Base-by-base conservation (phyloP, 345 rosid species). In the Lumnitzera littorea region DNA sequence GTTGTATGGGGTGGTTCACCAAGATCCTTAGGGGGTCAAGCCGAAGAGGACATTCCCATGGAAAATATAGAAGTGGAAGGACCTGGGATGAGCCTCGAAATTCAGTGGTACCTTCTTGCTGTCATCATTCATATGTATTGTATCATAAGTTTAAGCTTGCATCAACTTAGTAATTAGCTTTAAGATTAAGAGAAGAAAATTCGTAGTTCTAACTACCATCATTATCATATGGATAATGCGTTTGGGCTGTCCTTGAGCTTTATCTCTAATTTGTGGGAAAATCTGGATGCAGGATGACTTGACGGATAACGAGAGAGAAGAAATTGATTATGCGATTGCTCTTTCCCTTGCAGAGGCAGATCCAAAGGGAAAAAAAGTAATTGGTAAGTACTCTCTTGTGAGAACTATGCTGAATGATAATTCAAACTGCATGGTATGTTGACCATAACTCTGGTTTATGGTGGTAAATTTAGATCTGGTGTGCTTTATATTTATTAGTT, bases 1-100 rank as follows among this genome's bases (percentile, higher is more conserved):
- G n/a, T 66, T 53, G 20, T 56, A 91, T 94, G 99, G 92, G 83
- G 54, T 94, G 99, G 99, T 79, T 84, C 64, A 88, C 79, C 62
- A 84, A 88, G 65, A 71, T 88, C 72, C 67, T 94, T 36, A 80
- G 83, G 50, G 95, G 92, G 50, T 82, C 96, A 60, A 75, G 82
- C 61, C 60, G 71, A 69, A 83, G 68, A 24, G 82, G 84, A 47
- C 84, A 76, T 29, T 67, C 69, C 73, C 80, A 78, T 47, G 80
- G 85, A 69, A 80, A 66, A 70, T 73, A 61, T 62, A 73, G 73
- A 70, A 82, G 75, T 41, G 78, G 80, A 56, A 72, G 69, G 56
- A 65, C 36, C 51, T 69, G 74, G 78, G 91, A 79, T 2, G 77
- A 72, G 67, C 86, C 91, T 57, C 90, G 66, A 54, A 70, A n/a